Evolutionary conservation across 2,329 filamentous ascomycete genomes (phyloP), one percentile per base, ranked within the genome.

Genomic region (Penicillium crustosum): DNA sequence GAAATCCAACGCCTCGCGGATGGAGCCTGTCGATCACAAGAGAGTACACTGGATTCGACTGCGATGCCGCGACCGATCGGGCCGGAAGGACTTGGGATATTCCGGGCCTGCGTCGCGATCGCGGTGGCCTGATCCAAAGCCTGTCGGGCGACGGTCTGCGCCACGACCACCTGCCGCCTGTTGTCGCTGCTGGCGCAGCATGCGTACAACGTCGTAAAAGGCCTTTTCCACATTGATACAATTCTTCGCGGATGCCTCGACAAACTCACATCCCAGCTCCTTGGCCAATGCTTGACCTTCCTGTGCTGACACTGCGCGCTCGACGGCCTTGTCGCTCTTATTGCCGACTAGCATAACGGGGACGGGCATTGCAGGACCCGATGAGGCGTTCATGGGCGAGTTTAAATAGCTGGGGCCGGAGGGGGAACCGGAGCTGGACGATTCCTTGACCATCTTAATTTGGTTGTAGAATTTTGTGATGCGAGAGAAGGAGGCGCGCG

Each of bases 301-400:
- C 76, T 97, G 94, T 50, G 93, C 96, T 2, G 93, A 97, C 4
- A 97, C 94, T 72, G 97, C 93, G 65, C 94, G 87, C 78, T 97
- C 94, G 29, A 93, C 96, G 47, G 96, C 91, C 69, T 94, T 86
- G 78, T 99, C 94, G 78, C 91, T 96, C 81, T 99, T 99, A 82
- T 99, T 97, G 66, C 94, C 94, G 36, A 99, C 94, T 31, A 99
- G 84, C 94, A 99, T 97, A 70, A 99, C 91, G 47, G 94, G 94
- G 17, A 94, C 91, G 21, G 89, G 89, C 42, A 62, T 86, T 82
- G 62, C 66, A 21, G 85, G 85, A 27, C 72, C 75, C 61, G 49
- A 70, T 57, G 84, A 78, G 8, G 73, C 76, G 76, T 68, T 72
- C 60, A 78, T 75, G 53, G 67, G 85, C 68, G 72, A 87, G 29